Conservation (phyloP, 768 basidiomycete genomes). For the Lactifluus hygrophoroides region DNA sequence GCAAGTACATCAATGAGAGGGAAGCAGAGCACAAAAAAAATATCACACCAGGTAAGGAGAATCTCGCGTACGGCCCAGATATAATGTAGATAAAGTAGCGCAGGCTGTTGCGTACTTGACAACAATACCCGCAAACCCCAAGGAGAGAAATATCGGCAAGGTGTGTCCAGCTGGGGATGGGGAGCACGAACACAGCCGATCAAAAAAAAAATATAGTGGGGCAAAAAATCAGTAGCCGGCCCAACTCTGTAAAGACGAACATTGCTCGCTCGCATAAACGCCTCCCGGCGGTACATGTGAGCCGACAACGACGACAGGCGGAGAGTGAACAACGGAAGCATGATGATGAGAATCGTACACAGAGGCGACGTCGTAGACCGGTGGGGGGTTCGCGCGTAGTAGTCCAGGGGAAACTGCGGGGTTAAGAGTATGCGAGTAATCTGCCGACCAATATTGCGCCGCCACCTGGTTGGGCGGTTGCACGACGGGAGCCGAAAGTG, state of each 20-base stretch:
- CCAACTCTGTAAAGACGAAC: slow-evolving; percentile 15
- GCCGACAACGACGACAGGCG: no score
- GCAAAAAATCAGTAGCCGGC: slow-evolving; percentile 1
- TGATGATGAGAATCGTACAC: neutral
- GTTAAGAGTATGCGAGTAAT: slow-evolving; percentile 17
- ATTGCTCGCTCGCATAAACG: slow-evolving; percentile 9
- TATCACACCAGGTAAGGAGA: neutral
- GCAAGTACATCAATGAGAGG: neutral
- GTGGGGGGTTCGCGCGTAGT: slow-evolving; percentile 3
- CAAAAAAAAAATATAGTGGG: neutral
- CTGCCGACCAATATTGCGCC: slow-evolving; percentile 12
- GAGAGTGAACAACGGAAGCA: neutral
- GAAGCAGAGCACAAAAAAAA: neutral
- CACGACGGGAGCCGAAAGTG: slow-evolving; percentile 1
- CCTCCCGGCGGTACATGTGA: neutral
- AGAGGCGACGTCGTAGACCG: slow-evolving; percentile 8
- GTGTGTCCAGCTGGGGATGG: neutral
- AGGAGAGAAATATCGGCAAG: neutral
- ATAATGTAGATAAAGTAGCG: neutral
- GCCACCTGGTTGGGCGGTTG: no score
- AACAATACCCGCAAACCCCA: neutral
- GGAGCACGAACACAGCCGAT: neutral
- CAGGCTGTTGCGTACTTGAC: neutral
- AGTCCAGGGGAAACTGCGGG: slow-evolving; percentile 12
- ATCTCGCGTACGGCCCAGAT: neutral